These are phyloP conservation scores for Carex scoparia DNA, from an alignment of 176 grass and related monocot genomes.

Conservation along the genomic window DNA sequence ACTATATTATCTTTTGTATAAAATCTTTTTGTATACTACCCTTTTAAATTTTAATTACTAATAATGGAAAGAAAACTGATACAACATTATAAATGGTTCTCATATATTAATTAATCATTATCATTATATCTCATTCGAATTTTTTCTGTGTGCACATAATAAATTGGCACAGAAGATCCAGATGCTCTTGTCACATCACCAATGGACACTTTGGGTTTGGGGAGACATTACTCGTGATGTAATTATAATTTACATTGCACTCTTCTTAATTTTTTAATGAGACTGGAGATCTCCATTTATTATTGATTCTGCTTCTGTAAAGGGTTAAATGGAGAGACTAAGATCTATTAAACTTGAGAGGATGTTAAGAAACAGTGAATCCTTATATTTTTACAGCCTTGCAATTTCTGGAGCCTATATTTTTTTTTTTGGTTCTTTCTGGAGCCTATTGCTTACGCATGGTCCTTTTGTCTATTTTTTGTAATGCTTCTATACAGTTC, in stretches of 20 bases:
- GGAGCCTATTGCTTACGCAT: too few species aligned
- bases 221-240: slow-evolving; percentile 30
- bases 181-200: slow-evolving; percentile 16
- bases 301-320: neutral
- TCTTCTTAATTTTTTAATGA: neutral
- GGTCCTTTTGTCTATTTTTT: too few species aligned
- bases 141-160: too few species aligned
- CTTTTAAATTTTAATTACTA: neutral
- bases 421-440: neutral
- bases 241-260: slow-evolving; percentile 22
- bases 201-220: slow-evolving; percentile 15
- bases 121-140: too few species aligned
- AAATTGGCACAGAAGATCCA: neutral
- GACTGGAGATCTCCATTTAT: neutral
- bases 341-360: neutral
- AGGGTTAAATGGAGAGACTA: neutral
- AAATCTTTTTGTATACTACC: neutral
- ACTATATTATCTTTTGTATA: neutral
- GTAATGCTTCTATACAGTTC: neutral
- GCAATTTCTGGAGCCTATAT: neutral
- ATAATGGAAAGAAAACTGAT: neutral
- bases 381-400: neutral
- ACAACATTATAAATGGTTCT: neutral
- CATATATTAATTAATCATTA: neutral
- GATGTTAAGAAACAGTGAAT: neutral